These are phyloP conservation scores for Termitomyces bulborhizus DNA, from an alignment of 768 basidiomycete species.

Conservation along the genomic window DNA sequence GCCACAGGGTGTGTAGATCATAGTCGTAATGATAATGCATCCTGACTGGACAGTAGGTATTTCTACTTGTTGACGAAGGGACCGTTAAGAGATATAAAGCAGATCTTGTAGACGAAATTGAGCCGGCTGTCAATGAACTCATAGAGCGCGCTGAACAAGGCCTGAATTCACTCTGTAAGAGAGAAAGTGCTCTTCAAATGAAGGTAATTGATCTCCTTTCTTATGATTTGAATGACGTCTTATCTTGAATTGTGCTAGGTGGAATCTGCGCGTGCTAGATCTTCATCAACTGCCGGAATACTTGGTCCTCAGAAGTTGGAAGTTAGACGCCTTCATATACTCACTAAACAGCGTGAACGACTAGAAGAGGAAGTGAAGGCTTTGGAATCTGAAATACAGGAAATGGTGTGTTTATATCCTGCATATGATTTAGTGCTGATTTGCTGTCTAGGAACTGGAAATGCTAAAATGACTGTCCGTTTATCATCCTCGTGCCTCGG, in stretches of 20 bases:
- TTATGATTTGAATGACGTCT: neutral
- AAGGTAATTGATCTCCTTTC: constrained; percentile 41
- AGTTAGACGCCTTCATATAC: constrained; percentile 54
- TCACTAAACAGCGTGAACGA: constrained; percentile 60
- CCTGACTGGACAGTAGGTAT: constrained; percentile 42
- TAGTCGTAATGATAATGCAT: neutral
- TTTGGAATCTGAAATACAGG: constrained; percentile 57
- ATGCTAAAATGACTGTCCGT: constrained; percentile 7
- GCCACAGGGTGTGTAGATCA: constrained; percentile 45
- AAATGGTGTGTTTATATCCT: constrained; percentile 34
- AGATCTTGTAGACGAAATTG: constrained; percentile 72
- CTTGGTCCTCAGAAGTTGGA: constrained; percentile 60
- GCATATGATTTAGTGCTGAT: neutral
- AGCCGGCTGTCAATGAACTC: constrained; percentile 74
- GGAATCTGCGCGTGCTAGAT: constrained; percentile 45
- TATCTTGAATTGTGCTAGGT: constrained; percentile 31
- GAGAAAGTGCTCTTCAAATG: constrained; percentile 51
- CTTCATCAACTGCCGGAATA: constrained; percentile 40
- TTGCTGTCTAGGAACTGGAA: constrained; percentile 13
- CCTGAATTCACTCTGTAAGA: constrained; percentile 52
- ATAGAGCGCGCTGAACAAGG: constrained; percentile 68
- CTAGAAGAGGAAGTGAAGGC: constrained; percentile 57
- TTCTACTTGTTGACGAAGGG: constrained; percentile 65
- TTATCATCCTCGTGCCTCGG: too few relatives aligned
- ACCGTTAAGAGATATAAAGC: constrained; percentile 71